Evolutionary conservation across 2,329 filamentous ascomycete species (phyloP).

Genomic region (Hymenoscyphus linearis): DNA sequence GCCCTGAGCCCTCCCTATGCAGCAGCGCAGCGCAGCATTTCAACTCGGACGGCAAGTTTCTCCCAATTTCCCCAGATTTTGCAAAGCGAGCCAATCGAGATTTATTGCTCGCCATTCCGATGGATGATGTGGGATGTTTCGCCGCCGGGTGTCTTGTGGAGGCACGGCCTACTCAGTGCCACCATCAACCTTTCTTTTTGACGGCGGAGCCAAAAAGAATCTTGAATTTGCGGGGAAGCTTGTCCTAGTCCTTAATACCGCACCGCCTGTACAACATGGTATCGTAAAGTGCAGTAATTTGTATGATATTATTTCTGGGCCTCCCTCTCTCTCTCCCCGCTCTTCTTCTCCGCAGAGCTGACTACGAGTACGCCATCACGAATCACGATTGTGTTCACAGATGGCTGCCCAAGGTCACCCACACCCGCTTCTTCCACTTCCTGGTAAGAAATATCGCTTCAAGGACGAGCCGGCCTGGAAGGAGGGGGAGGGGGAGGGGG

Average conservation of each 20-base stretch:
- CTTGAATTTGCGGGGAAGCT: conserved; percentile 20
- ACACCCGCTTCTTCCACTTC: neutral
- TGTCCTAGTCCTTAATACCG: neutral
- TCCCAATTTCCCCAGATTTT: conserved; percentile 7
- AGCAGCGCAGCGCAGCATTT: no score
- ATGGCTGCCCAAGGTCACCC: neutral
- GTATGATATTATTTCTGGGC: neutral
- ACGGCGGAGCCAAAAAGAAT: neutral
- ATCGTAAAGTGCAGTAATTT: neutral
- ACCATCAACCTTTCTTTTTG: conserved; percentile 5
- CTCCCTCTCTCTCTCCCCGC: neutral
- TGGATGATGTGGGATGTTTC: neutral
- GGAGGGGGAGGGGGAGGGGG: no score
- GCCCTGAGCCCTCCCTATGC: neutral
- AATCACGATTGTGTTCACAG: neutral
- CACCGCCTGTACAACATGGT: neutral
- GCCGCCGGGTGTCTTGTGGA: neutral
- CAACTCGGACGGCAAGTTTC: no score
- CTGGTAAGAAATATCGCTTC: conserved; percentile 1
- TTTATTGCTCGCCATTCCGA: neutral
- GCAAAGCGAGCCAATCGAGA: conserved; percentile 1
- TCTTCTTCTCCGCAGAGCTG: neutral
- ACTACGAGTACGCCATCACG: neutral
- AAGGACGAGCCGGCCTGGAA: neutral
- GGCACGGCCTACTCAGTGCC: neutral